Base-by-base conservation (phyloP, 2,329 filamentous ascomycete genomes). In the Alternaria solani region DNA sequence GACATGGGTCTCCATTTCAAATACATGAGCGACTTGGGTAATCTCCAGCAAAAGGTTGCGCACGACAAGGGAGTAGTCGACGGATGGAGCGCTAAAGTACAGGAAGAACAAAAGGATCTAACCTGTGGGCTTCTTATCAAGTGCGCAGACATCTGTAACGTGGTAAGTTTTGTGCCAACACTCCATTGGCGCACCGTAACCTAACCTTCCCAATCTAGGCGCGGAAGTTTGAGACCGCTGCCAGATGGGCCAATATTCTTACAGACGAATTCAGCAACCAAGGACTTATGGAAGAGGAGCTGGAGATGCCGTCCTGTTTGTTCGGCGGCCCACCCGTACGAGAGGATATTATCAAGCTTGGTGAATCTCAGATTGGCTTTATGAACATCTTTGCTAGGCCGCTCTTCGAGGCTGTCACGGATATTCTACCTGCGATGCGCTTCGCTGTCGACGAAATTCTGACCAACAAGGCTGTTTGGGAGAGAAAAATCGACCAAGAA, bases 1-100 rank as follows among this genome's bases (percentile, higher is more conserved):
- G 95, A 99, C 74, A 99, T 99, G 95, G 93, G 93, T 7, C 81
- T 97, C 7, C 95, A 99, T 79, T 96, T 96, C 71, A 93, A 96
- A 71, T 99, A 97, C 78, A 98, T 98, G 93, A 89, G 90, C 73
- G 91, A 91, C 75, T 83, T 98, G 41, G 88, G 87, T n/a, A 89
- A 90, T 64, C 80, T 96, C 52, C 93, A 97, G 78, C 87, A 91
- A 62, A 94, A 91, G 75, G 84, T 96, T 11, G 85, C 88, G 41
- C 87, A 88, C 39, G 89, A 88, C 67, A 84, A 88, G 57, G 85
- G 83, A 51, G 81, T 80, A 6, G 86, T 87, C 5, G 88, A 92
- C 58, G 87, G 86, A 8, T 97, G 93, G 93, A 90, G 89, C 61
- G 87, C 87, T 5, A 91, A 93, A 66, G 86, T 90, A 67, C 76